phyloP scores from a whole-genome alignment of 2,329 filamentous ascomycete genomes.

The Elsinoe batatas region DNA sequence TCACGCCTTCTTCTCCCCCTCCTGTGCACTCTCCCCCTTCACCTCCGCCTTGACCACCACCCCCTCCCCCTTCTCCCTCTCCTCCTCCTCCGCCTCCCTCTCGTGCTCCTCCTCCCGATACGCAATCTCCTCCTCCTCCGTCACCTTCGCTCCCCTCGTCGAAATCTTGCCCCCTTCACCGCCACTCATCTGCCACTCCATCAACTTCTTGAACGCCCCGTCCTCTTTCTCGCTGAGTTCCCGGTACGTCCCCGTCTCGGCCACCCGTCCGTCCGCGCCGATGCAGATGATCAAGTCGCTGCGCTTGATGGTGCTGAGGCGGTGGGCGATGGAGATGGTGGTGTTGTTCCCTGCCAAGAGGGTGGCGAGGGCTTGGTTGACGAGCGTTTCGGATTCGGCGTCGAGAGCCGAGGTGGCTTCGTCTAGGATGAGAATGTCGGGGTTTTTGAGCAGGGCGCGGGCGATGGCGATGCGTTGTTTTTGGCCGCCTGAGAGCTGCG shows the following conservation, averaged over 20 bases:
- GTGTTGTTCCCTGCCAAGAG: conserved; percentile 83
- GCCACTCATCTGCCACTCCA: conserved; percentile 98
- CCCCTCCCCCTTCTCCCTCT: conserved; percentile 28
- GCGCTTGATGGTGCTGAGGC: conserved; percentile 90
- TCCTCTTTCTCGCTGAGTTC: conserved; percentile 62
- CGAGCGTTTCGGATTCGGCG: conserved; percentile 91
- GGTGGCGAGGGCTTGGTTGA: conserved; percentile 77
- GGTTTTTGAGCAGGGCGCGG: conserved; percentile 84
- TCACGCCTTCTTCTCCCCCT: background rate
- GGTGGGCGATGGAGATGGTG: conserved; percentile 94
- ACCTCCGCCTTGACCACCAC: conserved; percentile 3
- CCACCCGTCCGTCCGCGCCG: conserved; percentile 74
- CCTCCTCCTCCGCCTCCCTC: conserved; percentile 26
- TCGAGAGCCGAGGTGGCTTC: conserved; percentile 92
- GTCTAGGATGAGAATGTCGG: conserved; percentile 92
- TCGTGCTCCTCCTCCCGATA: conserved; percentile 39
- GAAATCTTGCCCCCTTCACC: conserved; percentile 44
- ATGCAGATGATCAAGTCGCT: conserved; percentile 93
- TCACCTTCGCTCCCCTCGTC: conserved; percentile 12
- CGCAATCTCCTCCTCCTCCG: conserved; percentile 25
- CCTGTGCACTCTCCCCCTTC: background rate
- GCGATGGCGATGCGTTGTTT: conserved; percentile 98
- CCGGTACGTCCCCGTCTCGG: conserved; percentile 77
- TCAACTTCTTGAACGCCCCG: conserved; percentile 86
- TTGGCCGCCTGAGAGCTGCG: conserved; percentile 89